Percentiles rank a stretch among this genome's conserved stretches.
These are phyloP conservation scores for Triangularia verruculosa DNA, from an alignment of 2,329 filamentous ascomycete genomes.

Conservation along the genomic window DNA sequence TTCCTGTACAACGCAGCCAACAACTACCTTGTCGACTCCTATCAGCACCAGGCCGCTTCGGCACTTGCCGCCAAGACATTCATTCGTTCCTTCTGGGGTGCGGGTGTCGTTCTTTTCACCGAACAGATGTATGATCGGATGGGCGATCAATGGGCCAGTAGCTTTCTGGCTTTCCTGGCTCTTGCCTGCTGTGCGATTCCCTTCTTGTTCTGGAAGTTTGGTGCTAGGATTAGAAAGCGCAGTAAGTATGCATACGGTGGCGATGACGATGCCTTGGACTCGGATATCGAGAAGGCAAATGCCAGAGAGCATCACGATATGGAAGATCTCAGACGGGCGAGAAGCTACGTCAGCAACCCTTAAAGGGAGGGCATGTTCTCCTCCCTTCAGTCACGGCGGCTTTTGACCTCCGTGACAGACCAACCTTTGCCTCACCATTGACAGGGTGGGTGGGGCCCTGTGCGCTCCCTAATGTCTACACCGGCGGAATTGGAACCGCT, in stretches of 20 bases:
- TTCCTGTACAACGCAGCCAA: conserved; percentile 79
- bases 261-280: conserved; percentile 29
- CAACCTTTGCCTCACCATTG: not conserved
- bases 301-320: conserved; percentile 33
- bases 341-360: conserved; percentile 48
- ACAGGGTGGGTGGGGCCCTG: not conserved
- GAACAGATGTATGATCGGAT: conserved; percentile 74
- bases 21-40: conserved; percentile 66
- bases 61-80: conserved; percentile 81
- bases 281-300: conserved; percentile 40
- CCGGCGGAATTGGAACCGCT: not conserved
- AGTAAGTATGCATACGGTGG: conserved; percentile 73
- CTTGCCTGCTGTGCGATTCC: conserved; percentile 80
- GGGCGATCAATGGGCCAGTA: conserved; percentile 72
- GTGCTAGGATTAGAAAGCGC: conserved; percentile 64
- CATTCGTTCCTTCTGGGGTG: conserved; percentile 77
- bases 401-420: not conserved
- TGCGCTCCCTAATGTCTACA: not conserved
- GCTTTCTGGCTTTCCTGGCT: conserved; percentile 68
- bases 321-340: conserved; percentile 41
- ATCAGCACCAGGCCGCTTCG: conserved; percentile 72
- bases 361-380: conserved; percentile 21
- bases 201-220: conserved; percentile 76
- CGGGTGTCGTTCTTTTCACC: conserved; percentile 73
- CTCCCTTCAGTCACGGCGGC: not conserved